Evolutionary conservation across 495 filamentous ascomycete genomes (phyloP).

Genomic region (Diplogelasinospora grovesii): DNA sequence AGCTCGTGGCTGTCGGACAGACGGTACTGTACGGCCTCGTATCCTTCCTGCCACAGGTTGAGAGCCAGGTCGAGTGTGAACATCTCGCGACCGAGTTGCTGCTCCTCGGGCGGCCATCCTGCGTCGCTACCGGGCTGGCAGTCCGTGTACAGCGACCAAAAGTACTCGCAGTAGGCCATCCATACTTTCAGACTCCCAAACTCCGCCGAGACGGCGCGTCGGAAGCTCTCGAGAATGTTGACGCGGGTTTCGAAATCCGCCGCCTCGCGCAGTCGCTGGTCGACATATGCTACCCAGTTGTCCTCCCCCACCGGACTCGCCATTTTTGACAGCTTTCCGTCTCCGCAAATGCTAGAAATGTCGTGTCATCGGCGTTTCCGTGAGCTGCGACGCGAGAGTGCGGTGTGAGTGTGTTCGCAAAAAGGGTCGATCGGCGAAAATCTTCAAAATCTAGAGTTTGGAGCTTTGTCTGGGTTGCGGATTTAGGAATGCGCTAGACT

Average conservation of each 20-base stretch:
- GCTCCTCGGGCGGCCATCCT: constrained; percentile 71
- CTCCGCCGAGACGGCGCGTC: constrained; percentile 74
- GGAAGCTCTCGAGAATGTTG: constrained; percentile 75
- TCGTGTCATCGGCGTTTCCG: constrained; percentile 27
- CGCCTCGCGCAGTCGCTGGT: constrained; percentile 44
- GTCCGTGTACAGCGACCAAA: constrained; percentile 66
- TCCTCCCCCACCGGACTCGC: constrained; percentile 50
- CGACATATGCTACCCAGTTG: constrained; percentile 47
- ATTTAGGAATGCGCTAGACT: too few species aligned
- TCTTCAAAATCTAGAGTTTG: too few species aligned
- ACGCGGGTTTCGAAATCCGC: constrained; percentile 50
- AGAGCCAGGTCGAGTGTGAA: constrained; percentile 71
- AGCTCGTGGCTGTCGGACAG: constrained; percentile 78
- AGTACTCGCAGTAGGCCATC: constrained; percentile 81
- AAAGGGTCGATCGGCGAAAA: background rate
- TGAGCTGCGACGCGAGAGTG: background rate
- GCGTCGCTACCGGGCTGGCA: constrained; percentile 50
- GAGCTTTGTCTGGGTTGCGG: too few species aligned
- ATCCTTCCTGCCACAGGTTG: constrained; percentile 71
- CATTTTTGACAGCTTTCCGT: constrained; percentile 30
- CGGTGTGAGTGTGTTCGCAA: too few species aligned
- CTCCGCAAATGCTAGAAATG: too few species aligned
- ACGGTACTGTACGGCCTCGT: constrained; percentile 70
- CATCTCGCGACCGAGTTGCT: constrained; percentile 63
- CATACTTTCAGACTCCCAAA: constrained; percentile 79